Evolutionary conservation across 2,329 filamentous ascomycete genomes (phyloP).

Genomic region (Beauveria sp.): DNA sequence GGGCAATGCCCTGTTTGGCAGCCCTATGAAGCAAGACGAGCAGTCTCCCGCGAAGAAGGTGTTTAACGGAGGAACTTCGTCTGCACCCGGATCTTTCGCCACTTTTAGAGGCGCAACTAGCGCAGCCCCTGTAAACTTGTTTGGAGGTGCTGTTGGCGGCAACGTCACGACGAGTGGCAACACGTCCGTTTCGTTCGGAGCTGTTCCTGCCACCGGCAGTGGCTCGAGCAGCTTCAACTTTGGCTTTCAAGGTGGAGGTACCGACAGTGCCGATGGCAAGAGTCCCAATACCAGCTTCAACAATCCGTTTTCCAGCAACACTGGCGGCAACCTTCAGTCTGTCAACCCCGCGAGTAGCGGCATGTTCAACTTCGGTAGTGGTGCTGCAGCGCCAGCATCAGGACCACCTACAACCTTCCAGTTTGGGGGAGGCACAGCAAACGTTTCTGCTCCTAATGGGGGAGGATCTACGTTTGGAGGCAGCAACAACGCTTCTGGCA

Average conservation of each 20-base stretch:
- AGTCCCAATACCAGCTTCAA: conserved; percentile 26
- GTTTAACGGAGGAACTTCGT: conserved; percentile 18
- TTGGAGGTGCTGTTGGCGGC: conserved; percentile 24
- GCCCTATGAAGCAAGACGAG: conserved; percentile 37
- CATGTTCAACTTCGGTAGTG: conserved; percentile 33
- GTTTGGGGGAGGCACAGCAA: conserved; percentile 25
- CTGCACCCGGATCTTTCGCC: conserved; percentile 25
- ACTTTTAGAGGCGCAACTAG: conserved; percentile 22
- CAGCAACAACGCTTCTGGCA: conserved; percentile 16
- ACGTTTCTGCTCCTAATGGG: conserved; percentile 17
- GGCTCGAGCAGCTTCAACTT: conserved; percentile 21
- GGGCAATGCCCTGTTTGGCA: conserved; percentile 29
- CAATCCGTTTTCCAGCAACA: conserved; percentile 32
- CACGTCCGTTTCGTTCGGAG: conserved; percentile 31
- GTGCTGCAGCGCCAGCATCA: conserved; percentile 20
- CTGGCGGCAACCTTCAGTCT: conserved; percentile 18
- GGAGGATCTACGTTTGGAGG: conserved; percentile 21
- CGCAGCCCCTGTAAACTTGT: conserved; percentile 31
- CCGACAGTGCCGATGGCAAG: conserved; percentile 9
- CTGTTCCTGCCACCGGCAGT: conserved; percentile 17
- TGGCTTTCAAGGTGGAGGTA: conserved; percentile 23
- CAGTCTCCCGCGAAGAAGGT: conserved; percentile 30
- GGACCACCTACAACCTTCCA: conserved; percentile 28
- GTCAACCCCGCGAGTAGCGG: conserved; percentile 20
- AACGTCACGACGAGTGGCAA: conserved; percentile 17